Base-by-base conservation (phyloP, 2,329 filamentous ascomycete species). In the Macroventuria anomochaeta region DNA sequence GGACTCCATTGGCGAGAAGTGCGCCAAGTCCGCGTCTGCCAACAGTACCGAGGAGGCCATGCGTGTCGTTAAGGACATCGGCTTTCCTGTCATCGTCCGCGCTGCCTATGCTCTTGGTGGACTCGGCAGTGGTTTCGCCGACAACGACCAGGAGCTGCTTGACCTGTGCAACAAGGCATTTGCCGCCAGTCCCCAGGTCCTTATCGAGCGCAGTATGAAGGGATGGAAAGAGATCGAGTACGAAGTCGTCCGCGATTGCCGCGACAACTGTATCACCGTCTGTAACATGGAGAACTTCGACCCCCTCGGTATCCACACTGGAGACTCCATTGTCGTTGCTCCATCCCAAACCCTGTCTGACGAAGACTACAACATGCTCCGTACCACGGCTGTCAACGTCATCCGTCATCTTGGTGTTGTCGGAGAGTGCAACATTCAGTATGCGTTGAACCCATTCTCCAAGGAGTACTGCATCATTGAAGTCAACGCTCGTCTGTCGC, bases 231-330 rank as follows among this genome's bases (percentile, higher is more conserved):
- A 99, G 77, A 96, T 97, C 59, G 95, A 99, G 76, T 99, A 97
- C 72, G 95, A 99, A 76, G 95, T 97, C 58, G 95, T 99, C 33
- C 89, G 95, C 69, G 95, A 97, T 80, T 89, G 88, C 52, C 87
- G 91, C 67, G 93, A 99, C 80, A 97, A 97, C 83, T 99, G 95
- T 75, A 97, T 99, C 74, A 99, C 95, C 6, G 95, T 99, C 58
- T 99, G 95, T 77, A 99, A 99, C 81, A 97, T 99, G 95, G 95
- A 99, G 80, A 99, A 99, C 80, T 99, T 99, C 70, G 95, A 99
- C 75, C 95, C 95, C 49, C 87, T 99, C 1, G 95, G 95, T 68
- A 97, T 97, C 59, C 95, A 97, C 72, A 99, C 95, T 2, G 95
- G 95, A 75, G 95, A 99, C 74, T 97, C 93, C 11, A 97, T 99